Percentiles rank a stretch among this genome's conserved stretches.
phyloP scores from a whole-genome alignment of 768 basidiomycete genomes.

The Dentipellis sp. region DNA sequence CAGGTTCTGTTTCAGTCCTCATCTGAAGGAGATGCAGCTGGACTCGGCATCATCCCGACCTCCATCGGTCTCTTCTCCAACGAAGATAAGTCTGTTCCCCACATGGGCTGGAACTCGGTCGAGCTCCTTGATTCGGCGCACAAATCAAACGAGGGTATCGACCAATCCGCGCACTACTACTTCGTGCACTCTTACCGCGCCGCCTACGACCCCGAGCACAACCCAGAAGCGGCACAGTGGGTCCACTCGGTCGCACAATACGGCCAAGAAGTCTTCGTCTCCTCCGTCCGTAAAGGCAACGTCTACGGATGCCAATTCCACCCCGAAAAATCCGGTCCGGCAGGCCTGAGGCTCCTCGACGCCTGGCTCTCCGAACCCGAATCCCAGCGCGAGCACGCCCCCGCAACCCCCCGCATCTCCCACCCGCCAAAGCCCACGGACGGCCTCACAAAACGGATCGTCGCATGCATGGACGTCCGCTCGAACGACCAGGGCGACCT shows the following conservation, averaged over 20 bases:
- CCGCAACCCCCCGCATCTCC: conserved; percentile 26
- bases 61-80: conserved; percentile 67
- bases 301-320: conserved; percentile 95
- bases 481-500: conserved; percentile 94
- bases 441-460: conserved; percentile 84
- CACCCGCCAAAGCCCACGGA: conserved; percentile 38
- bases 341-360: conserved; percentile 73
- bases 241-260: conserved; percentile 85
- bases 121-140: conserved; percentile 42
- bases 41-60: conserved; percentile 81
- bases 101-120: conserved; percentile 94
- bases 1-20: conserved; percentile 91
- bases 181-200: conserved; percentile 96
- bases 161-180: conserved; percentile 70
- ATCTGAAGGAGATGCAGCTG: conserved; percentile 55
- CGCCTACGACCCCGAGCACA: conserved; percentile 49
- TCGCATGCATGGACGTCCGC: conserved; percentile 97
- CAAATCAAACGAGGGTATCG: conserved; percentile 35
- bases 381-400: conserved; percentile 26
- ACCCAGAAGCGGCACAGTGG: conserved; percentile 61
- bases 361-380: conserved; percentile 66
- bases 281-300: conserved; percentile 72
- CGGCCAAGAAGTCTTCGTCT: conserved; percentile 86
- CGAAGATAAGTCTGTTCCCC: conserved; percentile 80
- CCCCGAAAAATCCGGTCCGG: conserved; percentile 91